Base-by-base conservation (phyloP, 768 basidiomycete species). In the Agaricus subrufescens region DNA sequence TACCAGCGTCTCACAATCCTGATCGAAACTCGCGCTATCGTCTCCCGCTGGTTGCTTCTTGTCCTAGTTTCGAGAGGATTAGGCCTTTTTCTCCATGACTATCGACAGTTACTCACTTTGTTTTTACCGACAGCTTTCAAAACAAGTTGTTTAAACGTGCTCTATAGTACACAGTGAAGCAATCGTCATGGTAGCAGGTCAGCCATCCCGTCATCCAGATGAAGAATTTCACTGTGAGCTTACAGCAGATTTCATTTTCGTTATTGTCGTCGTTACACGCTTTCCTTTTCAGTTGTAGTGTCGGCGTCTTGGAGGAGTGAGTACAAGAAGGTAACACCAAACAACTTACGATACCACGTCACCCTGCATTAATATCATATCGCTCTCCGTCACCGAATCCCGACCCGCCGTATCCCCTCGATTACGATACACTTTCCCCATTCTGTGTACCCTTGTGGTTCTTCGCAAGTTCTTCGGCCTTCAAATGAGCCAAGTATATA, bases 1-100 rank as follows among this genome's bases (percentile, higher is more conserved):
- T 40, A 56, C 54, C 46, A 56, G 54, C 11, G 54, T 56, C 19
- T 48, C 48, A 26, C 38, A 42, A 23, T 56, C 54, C n/a, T 46
- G 30, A 25, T 49, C 47, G 19, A 56, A 49, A 25, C 27, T 31
- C n/a, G 46, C 27, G 15, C 39, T 11, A 14, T 30, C 31, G 39
- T 15, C 12, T 40, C 14, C 15, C 15, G 10, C 19, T 43, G 39
- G 23, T 43, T 49, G 38, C 14, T 37, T 46, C 47, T 56, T 49
- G 39, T 42, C 54, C 54, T 56, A 23, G 19, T 3, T 19, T 6
- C 5, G 10, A 7, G 14, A 23, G 25, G 27, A 6, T 23, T 29
- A 26, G 40, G 26, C 6, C 2, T 29, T 6, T 14, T 12, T 15
- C 39, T 27, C 38, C 23, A 14, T 12, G 14, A 19, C 3, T 14